Base-by-base conservation (phyloP, 2,329 filamentous ascomycete species). In the Alternaria consortialis region DNA sequence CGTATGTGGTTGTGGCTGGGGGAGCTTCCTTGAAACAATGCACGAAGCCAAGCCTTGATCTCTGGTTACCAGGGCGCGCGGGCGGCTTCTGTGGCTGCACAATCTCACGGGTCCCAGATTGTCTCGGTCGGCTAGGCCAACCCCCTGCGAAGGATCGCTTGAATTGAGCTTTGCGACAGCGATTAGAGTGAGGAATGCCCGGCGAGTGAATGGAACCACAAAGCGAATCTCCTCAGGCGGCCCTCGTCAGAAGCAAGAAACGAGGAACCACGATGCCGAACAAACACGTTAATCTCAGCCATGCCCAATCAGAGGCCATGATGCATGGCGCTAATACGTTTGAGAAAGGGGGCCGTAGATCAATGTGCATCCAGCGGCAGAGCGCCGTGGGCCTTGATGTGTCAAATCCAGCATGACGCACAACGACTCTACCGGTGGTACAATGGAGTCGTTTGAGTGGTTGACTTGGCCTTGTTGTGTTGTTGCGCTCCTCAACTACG, bases 1-100 rank as follows among this genome's bases (percentile, higher is more conserved):
- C 51, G 66, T 62, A 53, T 58, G 56, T 58, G 55, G 39, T 60
- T 60, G 66, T 60, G 60, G 65, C 63, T 67, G 66, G 66, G 62
- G 60, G 25, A 59, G 54, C 53, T 53, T 56, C 51, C 53, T 52
- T 63, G 65, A 65, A 67, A 66, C 66, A 65, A 64, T 62, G 62
- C 56, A 69, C 51, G 55, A 60, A 60, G 56, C 68, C 64, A 61
- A 58, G 56, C 66, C 59, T 59, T 46, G 25, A 61, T 59, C 62
- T 56, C 42, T 63, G 58, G 58, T 65, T 56, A 60, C 66, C 52
- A 60, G 60, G 58, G 59, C 56, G 57, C 8, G 46, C 46, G 31
- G 31, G 46, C 32, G 31, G 44, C 20, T 56, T 65, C 27, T 58
- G 43, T 61, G 48, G 61, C 57, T 64, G 60, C 52, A 46, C 40